Evolutionary conservation across 2,329 filamentous ascomycete genomes (phyloP).

Genomic region (Gremmenia infestans): DNA sequence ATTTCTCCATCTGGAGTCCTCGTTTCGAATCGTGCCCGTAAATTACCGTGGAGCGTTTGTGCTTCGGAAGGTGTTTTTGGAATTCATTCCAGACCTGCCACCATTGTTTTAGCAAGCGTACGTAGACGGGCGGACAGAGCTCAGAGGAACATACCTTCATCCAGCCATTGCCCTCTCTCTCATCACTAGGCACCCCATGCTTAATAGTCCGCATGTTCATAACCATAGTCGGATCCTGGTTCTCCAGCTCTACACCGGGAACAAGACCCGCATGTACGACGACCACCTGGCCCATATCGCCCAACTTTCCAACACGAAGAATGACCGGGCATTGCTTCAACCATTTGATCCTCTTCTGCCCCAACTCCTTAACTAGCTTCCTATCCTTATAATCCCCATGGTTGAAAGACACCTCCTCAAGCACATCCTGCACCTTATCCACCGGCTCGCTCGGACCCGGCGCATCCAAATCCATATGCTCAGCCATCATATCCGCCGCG

Average conservation of each 20-base stretch:
- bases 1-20: slow-evolving; percentile 62
- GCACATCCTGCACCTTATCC: slow-evolving; percentile 19
- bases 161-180: slow-evolving; percentile 26
- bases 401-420: slow-evolving; percentile 25
- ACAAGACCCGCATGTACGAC: slow-evolving; percentile 85
- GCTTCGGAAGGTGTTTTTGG: slow-evolving; percentile 36
- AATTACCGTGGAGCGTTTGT: slow-evolving; percentile 59
- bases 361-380: slow-evolving; percentile 24
- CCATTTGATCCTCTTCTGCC: slow-evolving; percentile 58
- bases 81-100: slow-evolving; percentile 49
- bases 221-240: slow-evolving; percentile 71
- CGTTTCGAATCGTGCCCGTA: slow-evolving; percentile 82
- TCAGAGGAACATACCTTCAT: slow-evolving; percentile 24
- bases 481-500: slow-evolving; percentile 38
- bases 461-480: slow-evolving; percentile 28
- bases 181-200: slow-evolving; percentile 26
- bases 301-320: slow-evolving; percentile 61
- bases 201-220: slow-evolving; percentile 81
- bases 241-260: slow-evolving; percentile 63
- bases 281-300: slow-evolving; percentile 56
- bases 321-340: slow-evolving; percentile 72
- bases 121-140: no score
- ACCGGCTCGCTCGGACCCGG: slow-evolving; percentile 27
- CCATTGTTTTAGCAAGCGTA: no score
- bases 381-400: slow-evolving; percentile 29